Conservation (phyloP, 352 stramenopile genomes). For the Pythium myriotylum region DNA sequence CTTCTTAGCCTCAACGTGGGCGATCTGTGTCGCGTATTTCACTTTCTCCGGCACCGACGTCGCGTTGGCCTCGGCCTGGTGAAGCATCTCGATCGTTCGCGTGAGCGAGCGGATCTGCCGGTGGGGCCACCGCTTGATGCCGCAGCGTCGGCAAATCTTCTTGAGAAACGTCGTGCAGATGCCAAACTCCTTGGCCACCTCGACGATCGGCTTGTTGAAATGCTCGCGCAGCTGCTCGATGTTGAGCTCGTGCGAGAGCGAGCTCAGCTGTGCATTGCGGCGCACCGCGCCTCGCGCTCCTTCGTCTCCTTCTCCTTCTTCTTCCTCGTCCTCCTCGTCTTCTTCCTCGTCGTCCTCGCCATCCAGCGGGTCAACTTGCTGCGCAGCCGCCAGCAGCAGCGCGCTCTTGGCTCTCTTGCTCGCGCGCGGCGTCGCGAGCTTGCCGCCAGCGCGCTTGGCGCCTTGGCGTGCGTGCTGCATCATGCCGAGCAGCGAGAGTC, state of each 20-base stretch:
- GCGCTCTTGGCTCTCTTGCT: constrained; percentile 9
- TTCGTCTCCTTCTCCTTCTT: not conserved
- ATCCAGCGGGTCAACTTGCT: constrained; percentile 15
- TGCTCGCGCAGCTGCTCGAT: constrained; percentile 64
- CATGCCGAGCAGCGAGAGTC: constrained; percentile 69
- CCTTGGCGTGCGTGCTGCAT: constrained; percentile 32
- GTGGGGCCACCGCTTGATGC: constrained; percentile 71
- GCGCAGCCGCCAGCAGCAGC: constrained; percentile 27
- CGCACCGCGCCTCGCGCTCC: constrained; percentile 22
- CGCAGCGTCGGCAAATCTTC: constrained; percentile 68
- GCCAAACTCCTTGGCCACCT: constrained; percentile 68
- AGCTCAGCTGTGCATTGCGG: constrained; percentile 49
- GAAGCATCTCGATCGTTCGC: constrained; percentile 77
- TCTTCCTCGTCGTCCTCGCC: constrained; percentile 1
- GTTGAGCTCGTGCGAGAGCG: constrained; percentile 53
- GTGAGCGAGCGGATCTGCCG: constrained; percentile 70
- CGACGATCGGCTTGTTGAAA: constrained; percentile 66
- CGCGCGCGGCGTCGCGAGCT: not conserved
- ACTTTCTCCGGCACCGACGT: constrained; percentile 43
- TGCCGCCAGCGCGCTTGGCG: constrained; percentile 4
- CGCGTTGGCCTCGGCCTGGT: constrained; percentile 52
- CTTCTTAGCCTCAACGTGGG: constrained; percentile 66
- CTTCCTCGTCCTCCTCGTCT: not conserved
- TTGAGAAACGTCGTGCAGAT: constrained; percentile 82
- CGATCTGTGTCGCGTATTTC: constrained; percentile 61